Evolutionary conservation across 2,329 filamentous ascomycete genomes (phyloP).

Genomic region (Curvularia sp.): DNA sequence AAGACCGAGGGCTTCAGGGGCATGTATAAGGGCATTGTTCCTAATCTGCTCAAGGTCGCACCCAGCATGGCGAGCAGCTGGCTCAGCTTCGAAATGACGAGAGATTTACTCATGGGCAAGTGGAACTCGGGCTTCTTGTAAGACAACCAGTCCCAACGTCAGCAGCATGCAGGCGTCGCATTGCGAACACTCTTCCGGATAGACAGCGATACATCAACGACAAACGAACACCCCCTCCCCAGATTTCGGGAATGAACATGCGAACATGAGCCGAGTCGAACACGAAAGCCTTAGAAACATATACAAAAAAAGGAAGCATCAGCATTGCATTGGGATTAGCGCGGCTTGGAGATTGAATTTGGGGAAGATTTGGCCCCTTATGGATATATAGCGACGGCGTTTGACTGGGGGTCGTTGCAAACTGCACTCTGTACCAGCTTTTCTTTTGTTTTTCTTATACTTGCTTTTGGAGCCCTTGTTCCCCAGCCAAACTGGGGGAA

Average conservation of each 20-base stretch:
- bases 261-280: constrained; percentile 1
- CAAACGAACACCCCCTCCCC: not conserved
- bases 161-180: not conserved
- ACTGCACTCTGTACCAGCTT: constrained; percentile 1
- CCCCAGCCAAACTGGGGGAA: not conserved
- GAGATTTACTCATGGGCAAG: constrained; percentile 76
- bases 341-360: constrained; percentile 15
- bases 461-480: not conserved
- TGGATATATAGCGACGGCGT: constrained; percentile 27
- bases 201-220: constrained; percentile 9
- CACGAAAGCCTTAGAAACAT: not conserved
- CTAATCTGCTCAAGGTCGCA: constrained; percentile 94
- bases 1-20: constrained; percentile 82
- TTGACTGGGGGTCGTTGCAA: constrained; percentile 12
- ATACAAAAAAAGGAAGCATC: constrained; percentile 13
- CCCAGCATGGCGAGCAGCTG: constrained; percentile 99
- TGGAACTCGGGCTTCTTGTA: constrained; percentile 44
- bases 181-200: constrained; percentile 12
- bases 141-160: constrained; percentile 1
- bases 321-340: constrained; percentile 28
- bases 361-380: not conserved
- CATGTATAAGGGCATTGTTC: constrained; percentile 94
- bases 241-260: not conserved
- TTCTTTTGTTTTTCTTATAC: not conserved
- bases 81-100: constrained; percentile 93